A percentile compares a stretch with the other conserved stretches of the same genome.
Conservation (phyloP, 108 stramenopile species). For the Fistulifera solaris region DNA sequence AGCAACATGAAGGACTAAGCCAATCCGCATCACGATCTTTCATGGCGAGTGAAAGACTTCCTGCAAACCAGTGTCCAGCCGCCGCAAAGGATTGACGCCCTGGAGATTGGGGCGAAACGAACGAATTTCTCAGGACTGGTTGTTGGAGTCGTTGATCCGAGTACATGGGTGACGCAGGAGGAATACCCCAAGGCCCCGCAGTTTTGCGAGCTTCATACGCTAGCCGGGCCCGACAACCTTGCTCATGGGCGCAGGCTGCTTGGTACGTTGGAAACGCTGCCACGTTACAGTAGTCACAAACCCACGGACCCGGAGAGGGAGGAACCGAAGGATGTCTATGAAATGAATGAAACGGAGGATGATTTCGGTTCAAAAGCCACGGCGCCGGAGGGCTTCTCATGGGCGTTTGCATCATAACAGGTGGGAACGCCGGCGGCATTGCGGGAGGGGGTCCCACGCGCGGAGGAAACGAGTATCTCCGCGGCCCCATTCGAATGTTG, state of each 20-base stretch:
- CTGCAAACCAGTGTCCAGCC: constrained; percentile 12
- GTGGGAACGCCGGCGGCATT: background rate
- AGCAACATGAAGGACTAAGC: constrained; percentile 61
- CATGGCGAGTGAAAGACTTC: constrained; percentile 21
- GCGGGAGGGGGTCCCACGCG: background rate
- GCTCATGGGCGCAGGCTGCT: constrained; percentile 56
- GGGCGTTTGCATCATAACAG: background rate
- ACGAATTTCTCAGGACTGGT: too few relatives aligned
- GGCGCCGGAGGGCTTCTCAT: background rate
- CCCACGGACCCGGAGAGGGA: constrained; percentile 19
- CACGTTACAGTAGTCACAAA: constrained; percentile 53
- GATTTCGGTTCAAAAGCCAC: background rate
- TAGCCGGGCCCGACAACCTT: constrained; percentile 17
- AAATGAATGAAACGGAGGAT: too few relatives aligned
- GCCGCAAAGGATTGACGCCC: too few relatives aligned
- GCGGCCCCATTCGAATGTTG: background rate
- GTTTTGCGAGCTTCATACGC: too few relatives aligned
- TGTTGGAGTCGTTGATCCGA: too few relatives aligned
- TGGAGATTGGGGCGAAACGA: too few relatives aligned
- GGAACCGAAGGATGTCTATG: background rate
- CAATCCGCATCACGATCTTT: constrained; percentile 39
- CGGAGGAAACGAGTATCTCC: background rate
- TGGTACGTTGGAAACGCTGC: constrained; percentile 46
- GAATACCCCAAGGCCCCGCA: too few relatives aligned
- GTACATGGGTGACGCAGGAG: too few relatives aligned